Evolutionary conservation across 257 asterid species (phyloP).

Genomic region (Vinca minor): DNA sequence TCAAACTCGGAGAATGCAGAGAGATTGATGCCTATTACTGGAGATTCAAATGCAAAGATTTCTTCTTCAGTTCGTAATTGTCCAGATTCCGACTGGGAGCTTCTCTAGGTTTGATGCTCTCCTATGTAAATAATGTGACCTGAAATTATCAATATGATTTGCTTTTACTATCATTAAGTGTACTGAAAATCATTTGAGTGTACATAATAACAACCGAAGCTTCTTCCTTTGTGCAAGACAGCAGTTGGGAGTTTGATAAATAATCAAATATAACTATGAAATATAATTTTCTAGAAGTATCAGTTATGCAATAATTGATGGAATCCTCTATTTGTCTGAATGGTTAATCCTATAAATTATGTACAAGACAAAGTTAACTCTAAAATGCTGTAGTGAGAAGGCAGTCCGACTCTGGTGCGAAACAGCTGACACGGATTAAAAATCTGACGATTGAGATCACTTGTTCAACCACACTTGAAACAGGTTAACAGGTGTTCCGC

Average conservation of each 20-base stretch:
- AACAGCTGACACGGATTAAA: too few species aligned
- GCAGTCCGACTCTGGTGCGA: too few species aligned
- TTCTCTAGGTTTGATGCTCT: slow-evolving; percentile 19
- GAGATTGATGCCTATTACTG: slow-evolving; percentile 8
- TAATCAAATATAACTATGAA: not conserved
- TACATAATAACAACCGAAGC: slow-evolving; percentile 5
- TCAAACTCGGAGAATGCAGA: slow-evolving; percentile 9
- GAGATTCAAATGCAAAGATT: slow-evolving; percentile 6
- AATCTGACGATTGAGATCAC: too few species aligned
- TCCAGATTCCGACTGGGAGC: slow-evolving; percentile 42
- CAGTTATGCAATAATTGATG: not conserved
- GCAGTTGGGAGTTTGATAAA: not conserved
- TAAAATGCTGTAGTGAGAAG: too few species aligned
- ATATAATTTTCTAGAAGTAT: not conserved
- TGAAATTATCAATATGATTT: not conserved
- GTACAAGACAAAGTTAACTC: not conserved
- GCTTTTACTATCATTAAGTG: slow-evolving; percentile 9
- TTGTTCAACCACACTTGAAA: too few species aligned
- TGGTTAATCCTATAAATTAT: not conserved
- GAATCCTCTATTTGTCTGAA: not conserved
- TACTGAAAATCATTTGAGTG: slow-evolving; percentile 12
- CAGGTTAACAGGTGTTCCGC: too few species aligned
- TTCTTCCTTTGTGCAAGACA: not conserved
- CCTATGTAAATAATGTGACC: not conserved
- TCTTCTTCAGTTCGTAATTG: slow-evolving; percentile 11